Evolutionary conservation across 257 asterid genomes (phyloP).

Genomic region (Jaltomata sinuosa): DNA sequence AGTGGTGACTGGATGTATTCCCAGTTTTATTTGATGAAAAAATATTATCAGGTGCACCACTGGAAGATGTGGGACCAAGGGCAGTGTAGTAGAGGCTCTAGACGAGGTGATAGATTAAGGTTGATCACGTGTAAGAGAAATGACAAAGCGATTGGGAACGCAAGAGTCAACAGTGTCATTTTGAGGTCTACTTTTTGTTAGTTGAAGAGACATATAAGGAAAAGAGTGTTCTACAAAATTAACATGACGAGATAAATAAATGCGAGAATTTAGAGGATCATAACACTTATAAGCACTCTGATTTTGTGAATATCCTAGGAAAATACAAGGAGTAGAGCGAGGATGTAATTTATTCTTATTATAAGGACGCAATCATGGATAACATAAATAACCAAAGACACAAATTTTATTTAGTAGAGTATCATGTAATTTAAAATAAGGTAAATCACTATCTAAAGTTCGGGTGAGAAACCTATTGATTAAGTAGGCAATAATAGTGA

Average conservation of each 20-base stretch:
- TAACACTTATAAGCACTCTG: neutral
- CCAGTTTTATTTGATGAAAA: neutral
- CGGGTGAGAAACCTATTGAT: neutral
- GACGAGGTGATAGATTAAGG: neutral
- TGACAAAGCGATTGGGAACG: neutral
- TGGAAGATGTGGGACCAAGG: neutral
- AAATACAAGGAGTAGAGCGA: too few relatives aligned
- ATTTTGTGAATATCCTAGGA: neutral
- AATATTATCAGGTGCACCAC: neutral
- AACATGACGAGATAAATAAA: neutral
- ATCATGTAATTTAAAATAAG: neutral
- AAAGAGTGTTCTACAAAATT: neutral
- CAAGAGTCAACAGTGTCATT: neutral
- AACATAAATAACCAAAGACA: too few relatives aligned
- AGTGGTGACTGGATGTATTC: neutral
- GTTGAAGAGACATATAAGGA: neutral
- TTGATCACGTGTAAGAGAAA: neutral
- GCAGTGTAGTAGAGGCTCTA: neutral
- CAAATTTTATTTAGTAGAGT: too few relatives aligned
- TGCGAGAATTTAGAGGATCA: neutral
- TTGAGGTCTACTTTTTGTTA: neutral
- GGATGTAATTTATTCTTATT: too few relatives aligned
- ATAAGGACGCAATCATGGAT: too few relatives aligned
- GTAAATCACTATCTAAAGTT: neutral
- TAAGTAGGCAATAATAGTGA: neutral